A percentile compares a stretch with the other conserved stretches of the same genome.
Conservation (phyloP, 2,329 filamentous ascomycete genomes). For the Trichoderma sp. region DNA sequence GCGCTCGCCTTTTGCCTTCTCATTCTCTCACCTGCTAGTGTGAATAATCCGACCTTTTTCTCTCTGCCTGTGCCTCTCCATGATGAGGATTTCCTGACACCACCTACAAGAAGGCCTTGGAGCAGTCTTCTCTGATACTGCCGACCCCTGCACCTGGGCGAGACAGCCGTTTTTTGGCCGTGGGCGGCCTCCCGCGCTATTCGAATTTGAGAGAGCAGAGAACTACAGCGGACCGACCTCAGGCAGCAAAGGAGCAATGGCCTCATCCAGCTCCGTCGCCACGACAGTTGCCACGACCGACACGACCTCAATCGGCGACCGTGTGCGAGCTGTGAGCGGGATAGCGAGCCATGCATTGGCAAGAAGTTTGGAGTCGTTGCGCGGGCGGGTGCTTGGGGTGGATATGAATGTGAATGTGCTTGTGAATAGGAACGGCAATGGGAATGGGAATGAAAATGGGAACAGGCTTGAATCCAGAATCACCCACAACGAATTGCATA, state of each 20-base stretch:
- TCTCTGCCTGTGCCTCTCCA: background rate
- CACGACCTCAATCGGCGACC: background rate
- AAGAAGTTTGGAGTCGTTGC: constrained; percentile 23
- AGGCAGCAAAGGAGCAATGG: constrained; percentile 15
- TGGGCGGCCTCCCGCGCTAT: constrained; percentile 20
- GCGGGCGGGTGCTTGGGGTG: background rate
- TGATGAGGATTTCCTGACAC: constrained; percentile 16
- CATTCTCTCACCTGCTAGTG: background rate
- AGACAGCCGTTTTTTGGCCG: constrained; percentile 4
- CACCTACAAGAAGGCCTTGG: background rate
- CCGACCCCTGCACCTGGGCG: background rate
- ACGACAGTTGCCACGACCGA: background rate
- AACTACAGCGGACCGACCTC: background rate
- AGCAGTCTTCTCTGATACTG: background rate
- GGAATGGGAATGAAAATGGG: background rate
- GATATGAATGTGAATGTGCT: background rate
- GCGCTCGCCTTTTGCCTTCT: background rate
- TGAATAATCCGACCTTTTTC: background rate
- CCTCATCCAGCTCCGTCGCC: background rate
- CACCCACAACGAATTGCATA: background rate
- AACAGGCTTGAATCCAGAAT: background rate
- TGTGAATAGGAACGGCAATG: background rate
- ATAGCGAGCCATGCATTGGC: constrained; percentile 14
- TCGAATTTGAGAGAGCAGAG: background rate
- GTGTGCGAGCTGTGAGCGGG: background rate